phyloP scores from a whole-genome alignment of 306 rosid genomes.

The Hippophae gyantsensis region DNA sequence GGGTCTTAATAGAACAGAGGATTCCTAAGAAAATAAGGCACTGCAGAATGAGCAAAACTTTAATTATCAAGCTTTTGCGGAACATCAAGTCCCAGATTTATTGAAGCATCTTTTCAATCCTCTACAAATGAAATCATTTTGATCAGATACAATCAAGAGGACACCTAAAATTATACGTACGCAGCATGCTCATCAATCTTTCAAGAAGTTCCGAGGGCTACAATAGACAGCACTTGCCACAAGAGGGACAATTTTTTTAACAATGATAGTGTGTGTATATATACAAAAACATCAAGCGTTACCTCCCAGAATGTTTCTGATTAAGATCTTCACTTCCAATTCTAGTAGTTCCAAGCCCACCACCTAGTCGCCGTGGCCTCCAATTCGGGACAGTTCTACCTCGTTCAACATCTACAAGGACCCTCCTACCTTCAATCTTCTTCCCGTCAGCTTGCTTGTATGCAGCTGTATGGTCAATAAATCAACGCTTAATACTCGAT shows the following conservation, averaged over 20 bases:
- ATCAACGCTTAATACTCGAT: slow-evolving; percentile 2
- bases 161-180: not conserved
- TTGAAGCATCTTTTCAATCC: too few relatives aligned
- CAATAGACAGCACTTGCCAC: not conserved
- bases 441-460: slow-evolving; percentile 99
- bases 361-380: slow-evolving; percentile 98
- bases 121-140: not conserved
- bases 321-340: slow-evolving; percentile 92
- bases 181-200: not conserved
- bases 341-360: slow-evolving; percentile 97
- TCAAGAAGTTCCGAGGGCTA: not conserved
- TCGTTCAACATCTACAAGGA: slow-evolving; percentile 97
- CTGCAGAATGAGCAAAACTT: too few relatives aligned
- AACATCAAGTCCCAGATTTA: too few relatives aligned
- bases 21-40: too few relatives aligned
- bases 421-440: slow-evolving; percentile 94
- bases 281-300: slow-evolving; percentile 9
- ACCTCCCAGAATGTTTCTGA: slow-evolving; percentile 86
- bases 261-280: not conserved
- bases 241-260: not conserved
- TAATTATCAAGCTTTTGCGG: too few relatives aligned
- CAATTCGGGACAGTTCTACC: slow-evolving; percentile 99
- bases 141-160: not conserved
- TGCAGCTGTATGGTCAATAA: slow-evolving; percentile 56
- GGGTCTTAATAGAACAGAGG: too few relatives aligned